Evolutionary conservation across 2,329 filamentous ascomycete genomes (phyloP), one percentile per base, ranked within the genome.

Genomic region (Colletotrichum liriopes): DNA sequence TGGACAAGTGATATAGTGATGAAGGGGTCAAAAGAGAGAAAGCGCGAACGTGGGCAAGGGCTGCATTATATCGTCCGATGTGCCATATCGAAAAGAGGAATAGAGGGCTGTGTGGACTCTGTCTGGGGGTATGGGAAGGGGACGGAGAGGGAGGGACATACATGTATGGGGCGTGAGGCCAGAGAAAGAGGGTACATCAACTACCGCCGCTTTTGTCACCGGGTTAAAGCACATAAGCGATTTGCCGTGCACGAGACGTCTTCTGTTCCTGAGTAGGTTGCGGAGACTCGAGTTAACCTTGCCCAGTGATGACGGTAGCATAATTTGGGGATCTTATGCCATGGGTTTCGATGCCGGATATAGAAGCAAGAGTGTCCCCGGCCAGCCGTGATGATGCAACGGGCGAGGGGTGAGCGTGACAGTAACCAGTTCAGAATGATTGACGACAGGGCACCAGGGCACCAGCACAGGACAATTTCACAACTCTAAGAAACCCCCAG

Each of bases 281-380:
- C 80, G 82, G 82, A 82, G 81, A 80, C 80, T 79, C 77, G 79
- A 78, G 79, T 81, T 79, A 71, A 82, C 82, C 81, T 84, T 84
- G 83, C 78, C 83, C 81, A 83, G 83, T 82, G 80, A 83, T 83
- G 84, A 85, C 83, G 82, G 84, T 83, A 85, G 86, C 84, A 88
- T 88, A 88, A 88, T 87, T 88, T 86, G 86, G 83, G 81, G 84
- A 87, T 88, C 85, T 88, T 88, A 89, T 88, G 86, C 85, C 84
- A 86, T 86, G 83, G 65, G 82, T 79, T 78, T 80, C 79, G 81
- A 81, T 84, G 80, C 84, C 83, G 81, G 83, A 86, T 87, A 86
- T 87, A 86, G 85, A 86, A 86, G 84, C 82, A 82, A 81, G 79
- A 82, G 79, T 79, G 78, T 79, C 78, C 78, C 76, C 79, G 81